phyloP scores from a whole-genome alignment of 768 basidiomycete species.

The Panus rudis region DNA sequence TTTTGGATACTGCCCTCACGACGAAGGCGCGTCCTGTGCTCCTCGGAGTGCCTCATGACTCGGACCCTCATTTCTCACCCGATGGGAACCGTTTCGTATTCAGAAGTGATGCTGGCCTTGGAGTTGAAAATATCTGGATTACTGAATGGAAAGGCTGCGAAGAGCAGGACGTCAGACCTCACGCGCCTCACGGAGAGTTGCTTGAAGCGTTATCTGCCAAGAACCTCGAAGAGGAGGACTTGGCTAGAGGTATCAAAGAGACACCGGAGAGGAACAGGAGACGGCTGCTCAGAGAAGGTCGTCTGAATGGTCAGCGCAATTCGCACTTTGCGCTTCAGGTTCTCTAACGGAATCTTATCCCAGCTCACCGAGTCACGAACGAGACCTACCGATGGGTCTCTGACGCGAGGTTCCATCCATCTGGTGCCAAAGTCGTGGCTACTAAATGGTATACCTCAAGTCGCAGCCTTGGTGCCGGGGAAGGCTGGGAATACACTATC shows the following conservation, averaged over 20 bases:
- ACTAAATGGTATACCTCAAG: conserved; percentile 71
- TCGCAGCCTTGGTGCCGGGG: conserved; percentile 63
- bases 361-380: conserved; percentile 52
- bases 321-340: background rate
- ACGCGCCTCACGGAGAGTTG: conserved; percentile 24
- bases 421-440: conserved; percentile 54
- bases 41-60: conserved; percentile 59
- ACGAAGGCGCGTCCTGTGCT: conserved; percentile 51
- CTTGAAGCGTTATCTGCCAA: conserved; percentile 29
- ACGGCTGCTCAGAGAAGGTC: conserved; percentile 52
- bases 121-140: conserved; percentile 72
- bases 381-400: conserved; percentile 69
- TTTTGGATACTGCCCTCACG: conserved; percentile 14
- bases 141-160: conserved; percentile 61
- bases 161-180: conserved; percentile 45
- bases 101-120: conserved; percentile 65
- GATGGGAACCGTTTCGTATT: conserved; percentile 58
- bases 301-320: conserved; percentile 34
- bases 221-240: conserved; percentile 37
- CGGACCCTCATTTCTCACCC: conserved; percentile 70
- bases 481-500: conserved; percentile 63
- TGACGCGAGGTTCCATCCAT: conserved; percentile 66
- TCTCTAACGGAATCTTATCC: background rate
- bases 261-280: conserved; percentile 37
- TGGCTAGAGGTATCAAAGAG: conserved; percentile 46